Base-by-base conservation (phyloP, 768 basidiomycete genomes). In the Mycena indigotica region DNA sequence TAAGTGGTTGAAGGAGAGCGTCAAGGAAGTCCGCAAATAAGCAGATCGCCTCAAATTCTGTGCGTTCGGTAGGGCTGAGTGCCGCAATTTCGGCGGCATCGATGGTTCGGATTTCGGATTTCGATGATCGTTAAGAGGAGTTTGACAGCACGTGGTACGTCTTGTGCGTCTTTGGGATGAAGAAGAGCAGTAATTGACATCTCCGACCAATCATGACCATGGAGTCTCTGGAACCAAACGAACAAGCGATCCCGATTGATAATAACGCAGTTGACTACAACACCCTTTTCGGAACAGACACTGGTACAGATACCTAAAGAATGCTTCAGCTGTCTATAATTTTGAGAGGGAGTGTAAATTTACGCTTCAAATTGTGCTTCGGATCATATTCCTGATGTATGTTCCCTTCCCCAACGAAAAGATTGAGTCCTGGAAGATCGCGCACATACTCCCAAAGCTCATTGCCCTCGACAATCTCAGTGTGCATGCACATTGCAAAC, bases 311-410 rank as follows among this genome's bases (percentile, higher is more conserved):
- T 51, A 24, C 50, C 50, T 51, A 24, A 16, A 50, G 6, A 25
- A 50, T 6, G 24, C 16, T 16, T 15, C 12, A n/a, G n/a, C n/a
- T n/a, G 25, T 15, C 12, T 16, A 44, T 23, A 19, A 6, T 35
- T 35, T 17, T 8, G 32, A 35, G 10, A 35, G 10, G 28, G 23
- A 15, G 8, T 8, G 21, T 5, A 50, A 6, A 54, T 62, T 30
- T 45, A 66, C 65, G 58, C 50, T 66, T 66, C 19, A 64, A 28
- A 53, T 35, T 17, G 17, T 35, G 32, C 32, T 66, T 66, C 32
- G 48, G 61, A 38, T 66, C 65, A 30, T 61, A 57, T 25, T 57
- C 60, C 16, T 16, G 55, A 4, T 59, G 64, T 5, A 64, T 28
- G 49, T 64, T 46, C 32, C 44, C 40, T 25, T 61, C 41, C 1